These are phyloP conservation scores for Boletus reticuloceps DNA, from an alignment of 768 basidiomycete species.

Conservation along the genomic window DNA sequence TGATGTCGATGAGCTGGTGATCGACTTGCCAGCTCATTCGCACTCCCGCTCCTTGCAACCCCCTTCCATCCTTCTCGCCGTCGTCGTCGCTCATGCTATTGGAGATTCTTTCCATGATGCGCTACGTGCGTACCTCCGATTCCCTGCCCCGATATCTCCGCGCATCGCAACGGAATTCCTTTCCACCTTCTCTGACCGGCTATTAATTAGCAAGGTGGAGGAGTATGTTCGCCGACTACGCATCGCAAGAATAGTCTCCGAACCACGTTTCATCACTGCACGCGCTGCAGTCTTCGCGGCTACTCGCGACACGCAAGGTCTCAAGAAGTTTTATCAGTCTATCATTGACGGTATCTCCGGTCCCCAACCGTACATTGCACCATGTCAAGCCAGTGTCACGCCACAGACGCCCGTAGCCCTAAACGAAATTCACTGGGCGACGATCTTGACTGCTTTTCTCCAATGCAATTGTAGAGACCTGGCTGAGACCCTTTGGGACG, in stretches of 20 bases:
- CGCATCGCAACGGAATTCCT: slow-evolving; percentile 40
- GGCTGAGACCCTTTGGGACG: slow-evolving; percentile 66
- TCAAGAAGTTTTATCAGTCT: slow-evolving; percentile 50
- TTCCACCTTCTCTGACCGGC: slow-evolving; percentile 33
- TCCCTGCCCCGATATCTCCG: slow-evolving; percentile 35
- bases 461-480: slow-evolving; percentile 52
- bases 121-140: slow-evolving; percentile 41
- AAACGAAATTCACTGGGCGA: slow-evolving; percentile 58
- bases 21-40: slow-evolving; percentile 19
- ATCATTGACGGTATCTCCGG: slow-evolving; percentile 52
- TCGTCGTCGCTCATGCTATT: slow-evolving; percentile 60
- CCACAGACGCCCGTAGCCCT: slow-evolving; percentile 45
- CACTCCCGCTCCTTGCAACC: slow-evolving; percentile 12
- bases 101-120: slow-evolving; percentile 57
- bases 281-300: slow-evolving; percentile 48
- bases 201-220: slow-evolving; percentile 41
- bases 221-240: slow-evolving; percentile 48
- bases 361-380: slow-evolving; percentile 52
- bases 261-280: slow-evolving; percentile 46
- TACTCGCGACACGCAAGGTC: slow-evolving; percentile 25
- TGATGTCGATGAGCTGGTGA: slow-evolving; percentile 25
- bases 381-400: slow-evolving; percentile 37
- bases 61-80: slow-evolving; percentile 47
- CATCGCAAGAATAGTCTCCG: slow-evolving; percentile 49
- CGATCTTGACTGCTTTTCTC: slow-evolving; percentile 66